Base-by-base conservation (phyloP, 1,139 yeast genomes). In the Geotrichum europaeum region DNA sequence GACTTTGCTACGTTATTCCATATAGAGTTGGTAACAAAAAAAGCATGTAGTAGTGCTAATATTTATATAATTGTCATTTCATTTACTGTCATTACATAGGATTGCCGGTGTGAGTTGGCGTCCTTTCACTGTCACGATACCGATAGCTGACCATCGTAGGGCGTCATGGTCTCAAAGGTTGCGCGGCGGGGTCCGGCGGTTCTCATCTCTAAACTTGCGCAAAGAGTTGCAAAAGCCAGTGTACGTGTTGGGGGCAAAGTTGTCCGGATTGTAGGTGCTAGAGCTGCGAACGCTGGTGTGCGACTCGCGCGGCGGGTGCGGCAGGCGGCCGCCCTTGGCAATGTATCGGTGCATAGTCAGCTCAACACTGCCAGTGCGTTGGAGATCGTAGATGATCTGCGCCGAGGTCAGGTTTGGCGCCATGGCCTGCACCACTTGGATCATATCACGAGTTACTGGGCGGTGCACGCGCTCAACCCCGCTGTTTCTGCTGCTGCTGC, bases 341-440 rank as follows among this genome's bases (percentile, higher is more conserved):
- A 90, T 76, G 64, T 79, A 86, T 59, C 85, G 79, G 61, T 90
- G 89, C 24, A 91, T 84, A 0, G 98, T 91, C 12, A 75, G 80
- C 71, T 89, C 94, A 1, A 92, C 92, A 6, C 88, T 85, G 0
- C 96, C 96, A 0, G 95, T 82, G 5, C 57, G 28, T 68, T 84
- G 82, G 57, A 83, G 71, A 61, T 75, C 78, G 59, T 65, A 72
- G 32, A 75, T 63, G 59, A 92, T 89, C 71, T 89, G 96, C n/a
- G 81, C 88, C 9, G 75, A 80, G 0, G 89, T 78, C 56, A 89
- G 76, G 43, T 79, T 79, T 1, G 98, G 97, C 0, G 91, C 96
- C 64, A 92, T 79, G 32, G 91, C 83, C 67, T 85, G 89, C 1
- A 92, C 97, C 0, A 89, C 86, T 66, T 88, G 95, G 56, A 92